A percentile compares a stretch with the other conserved stretches of the same genome.
Conservation (phyloP, 306 rosid genomes). For the Clitoria ternatea region DNA sequence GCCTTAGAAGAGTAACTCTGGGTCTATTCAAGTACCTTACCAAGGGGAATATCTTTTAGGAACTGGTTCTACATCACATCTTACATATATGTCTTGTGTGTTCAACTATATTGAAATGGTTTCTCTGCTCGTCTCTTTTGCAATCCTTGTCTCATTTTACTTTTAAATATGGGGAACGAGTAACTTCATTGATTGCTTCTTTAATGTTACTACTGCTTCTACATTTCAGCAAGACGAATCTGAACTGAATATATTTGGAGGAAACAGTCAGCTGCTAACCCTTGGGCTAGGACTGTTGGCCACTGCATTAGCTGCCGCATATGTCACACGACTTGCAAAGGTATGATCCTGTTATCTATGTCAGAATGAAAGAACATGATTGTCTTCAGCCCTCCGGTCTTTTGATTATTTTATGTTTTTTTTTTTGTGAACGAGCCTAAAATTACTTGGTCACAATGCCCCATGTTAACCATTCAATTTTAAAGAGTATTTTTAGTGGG, state of each 20-base stretch:
- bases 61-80: no score
- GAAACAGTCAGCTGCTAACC: slow-evolving; percentile 73
- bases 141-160: not conserved
- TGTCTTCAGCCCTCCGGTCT: no score
- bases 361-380: not conserved
- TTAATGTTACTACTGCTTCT: slow-evolving; percentile 23
- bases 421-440: not conserved
- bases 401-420: not conserved
- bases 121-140: not conserved
- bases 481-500: no score
- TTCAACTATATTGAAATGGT: not conserved
- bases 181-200: not conserved
- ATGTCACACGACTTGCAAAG: slow-evolving; percentile 89
- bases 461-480: no score
- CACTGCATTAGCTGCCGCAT: slow-evolving; percentile 85
- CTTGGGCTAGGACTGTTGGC: slow-evolving; percentile 79
- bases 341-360: slow-evolving; percentile 31
- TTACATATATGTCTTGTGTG: slow-evolving; percentile 1
- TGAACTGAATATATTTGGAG: slow-evolving; percentile 56
- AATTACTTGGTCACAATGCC: no score
- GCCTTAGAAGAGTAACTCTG: no score
- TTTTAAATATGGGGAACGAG: not conserved
- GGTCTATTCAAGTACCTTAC: no score
- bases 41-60: no score
- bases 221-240: slow-evolving; percentile 90